phyloP scores from a whole-genome alignment of 371 early-diverging fungal species.

The Haplosporangium sp. region DNA sequence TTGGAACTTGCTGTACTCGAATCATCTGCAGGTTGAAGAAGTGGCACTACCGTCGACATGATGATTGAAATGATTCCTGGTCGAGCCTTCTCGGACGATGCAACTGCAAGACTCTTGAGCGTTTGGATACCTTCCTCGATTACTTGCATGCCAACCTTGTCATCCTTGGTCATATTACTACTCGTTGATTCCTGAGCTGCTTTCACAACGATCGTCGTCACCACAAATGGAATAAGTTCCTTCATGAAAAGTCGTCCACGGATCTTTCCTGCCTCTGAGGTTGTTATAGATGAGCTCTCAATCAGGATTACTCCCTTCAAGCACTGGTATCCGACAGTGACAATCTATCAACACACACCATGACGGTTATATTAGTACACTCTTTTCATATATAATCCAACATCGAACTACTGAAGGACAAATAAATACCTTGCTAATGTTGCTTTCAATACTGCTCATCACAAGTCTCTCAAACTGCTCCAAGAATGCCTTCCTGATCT shows the following conservation, averaged over 20 bases:
- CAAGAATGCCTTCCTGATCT: slow-evolving; percentile 28
- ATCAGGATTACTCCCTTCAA: slow-evolving; percentile 35
- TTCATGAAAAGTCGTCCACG: slow-evolving; percentile 43
- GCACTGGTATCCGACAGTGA: slow-evolving; percentile 53
- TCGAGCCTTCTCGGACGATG: slow-evolving; percentile 25
- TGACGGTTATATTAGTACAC: no score
- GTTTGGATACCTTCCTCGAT: slow-evolving; percentile 51
- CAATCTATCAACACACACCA: slow-evolving; percentile 20
- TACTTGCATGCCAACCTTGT: slow-evolving; percentile 45
- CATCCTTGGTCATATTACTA: slow-evolving; percentile 13
- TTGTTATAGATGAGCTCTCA: slow-evolving; percentile 10
- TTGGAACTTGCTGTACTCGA: slow-evolving; percentile 3
- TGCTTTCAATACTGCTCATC: slow-evolving; percentile 50
- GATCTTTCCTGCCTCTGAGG: slow-evolving; percentile 11
- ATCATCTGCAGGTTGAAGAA: slow-evolving; percentile 15
- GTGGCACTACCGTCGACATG: slow-evolving; percentile 46
- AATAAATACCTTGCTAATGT: slow-evolving; percentile 31
- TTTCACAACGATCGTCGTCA: slow-evolving; percentile 49
- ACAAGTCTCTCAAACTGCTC: slow-evolving; percentile 43
- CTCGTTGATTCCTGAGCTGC: slow-evolving; percentile 34
- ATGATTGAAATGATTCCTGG: slow-evolving; percentile 36
- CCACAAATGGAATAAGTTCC: slow-evolving; percentile 47
- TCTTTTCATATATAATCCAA: neutral
- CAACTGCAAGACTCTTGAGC: slow-evolving; percentile 38
- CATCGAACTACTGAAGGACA: neutral